Conservation (phyloP, 1,139 yeast genomes). For the Debaryomycetaceae sp. region DNA sequence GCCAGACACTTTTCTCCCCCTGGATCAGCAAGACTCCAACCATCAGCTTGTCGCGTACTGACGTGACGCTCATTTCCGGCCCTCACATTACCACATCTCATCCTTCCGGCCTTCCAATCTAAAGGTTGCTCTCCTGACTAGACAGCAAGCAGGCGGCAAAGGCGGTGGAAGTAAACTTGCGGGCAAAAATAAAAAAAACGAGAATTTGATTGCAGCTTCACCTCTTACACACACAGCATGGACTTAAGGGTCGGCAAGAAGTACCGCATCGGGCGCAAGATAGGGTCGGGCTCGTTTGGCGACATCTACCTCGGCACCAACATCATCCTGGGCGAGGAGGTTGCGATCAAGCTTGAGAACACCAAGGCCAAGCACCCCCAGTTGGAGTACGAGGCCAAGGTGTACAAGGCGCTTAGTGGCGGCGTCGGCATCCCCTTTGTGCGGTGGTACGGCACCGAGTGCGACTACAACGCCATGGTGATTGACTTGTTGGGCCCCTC, state of each 20-base stretch:
- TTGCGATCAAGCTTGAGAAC: conserved; percentile 91
- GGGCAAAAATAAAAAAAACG: neutral
- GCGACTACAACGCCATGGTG: conserved; percentile 95
- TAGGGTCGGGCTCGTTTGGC: conserved; percentile 97
- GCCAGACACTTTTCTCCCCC: too few relatives aligned
- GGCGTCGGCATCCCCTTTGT: conserved; percentile 98
- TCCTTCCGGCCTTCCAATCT: too few relatives aligned
- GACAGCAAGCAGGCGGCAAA: too few relatives aligned
- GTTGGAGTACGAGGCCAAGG: conserved; percentile 93
- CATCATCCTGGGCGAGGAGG: conserved; percentile 94
- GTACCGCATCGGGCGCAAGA: conserved; percentile 91
- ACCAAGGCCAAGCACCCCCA: conserved; percentile 94
- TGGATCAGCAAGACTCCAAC: too few relatives aligned
- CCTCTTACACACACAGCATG: conserved; percentile 19
- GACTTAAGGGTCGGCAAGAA: conserved; percentile 94
- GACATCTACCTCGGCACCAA: conserved; percentile 93
- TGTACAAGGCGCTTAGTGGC: conserved; percentile 89
- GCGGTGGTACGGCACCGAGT: conserved; percentile 96
- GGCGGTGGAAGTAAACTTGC: too few relatives aligned
- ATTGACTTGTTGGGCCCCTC: conserved; percentile 95
- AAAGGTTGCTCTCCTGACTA: too few relatives aligned
- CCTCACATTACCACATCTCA: too few relatives aligned
- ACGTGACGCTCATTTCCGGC: too few relatives aligned
- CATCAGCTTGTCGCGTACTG: too few relatives aligned
- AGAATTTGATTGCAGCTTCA: too few relatives aligned